These are phyloP conservation scores for Suillus variegatus DNA, from an alignment of 768 basidiomycete genomes.

Conservation along the genomic window DNA sequence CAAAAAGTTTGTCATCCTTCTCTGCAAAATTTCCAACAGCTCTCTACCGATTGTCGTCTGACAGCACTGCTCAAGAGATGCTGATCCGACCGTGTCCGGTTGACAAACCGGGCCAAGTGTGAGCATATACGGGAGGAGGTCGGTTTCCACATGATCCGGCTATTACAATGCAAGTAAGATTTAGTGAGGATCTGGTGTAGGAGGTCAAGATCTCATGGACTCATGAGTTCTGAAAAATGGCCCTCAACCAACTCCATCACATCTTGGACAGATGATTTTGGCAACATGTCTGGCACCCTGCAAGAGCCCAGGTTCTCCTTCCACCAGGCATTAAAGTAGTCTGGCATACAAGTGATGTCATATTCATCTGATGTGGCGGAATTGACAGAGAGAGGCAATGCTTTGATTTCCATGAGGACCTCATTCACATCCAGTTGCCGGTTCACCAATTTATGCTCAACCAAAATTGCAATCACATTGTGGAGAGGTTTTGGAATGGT, in stretches of 20 bases:
- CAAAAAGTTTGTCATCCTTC: no score
- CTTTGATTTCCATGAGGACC: neutral
- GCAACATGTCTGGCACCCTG: neutral
- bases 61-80: no score
- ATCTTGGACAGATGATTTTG: neutral
- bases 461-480: neutral
- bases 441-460: neutral
- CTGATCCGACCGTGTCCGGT: no score
- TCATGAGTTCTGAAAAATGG: neutral
- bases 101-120: no score
- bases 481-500: neutral
- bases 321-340: slow-evolving; percentile 1
- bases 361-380: neutral
- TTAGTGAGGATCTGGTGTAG: neutral
- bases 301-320: neutral
- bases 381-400: neutral
- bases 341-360: neutral
- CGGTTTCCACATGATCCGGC: no score
- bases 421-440: neutral
- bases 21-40: no score
- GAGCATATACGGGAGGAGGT: no score
- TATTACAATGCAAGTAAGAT: neutral
- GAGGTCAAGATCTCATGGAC: neutral
- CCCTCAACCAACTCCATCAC: neutral
- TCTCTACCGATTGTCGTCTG: no score